Evolutionary conservation across 495 filamentous ascomycete species (phyloP), one percentile per base, ranked within the genome.

Genomic region (Lasiosphaeris hirsuta): DNA sequence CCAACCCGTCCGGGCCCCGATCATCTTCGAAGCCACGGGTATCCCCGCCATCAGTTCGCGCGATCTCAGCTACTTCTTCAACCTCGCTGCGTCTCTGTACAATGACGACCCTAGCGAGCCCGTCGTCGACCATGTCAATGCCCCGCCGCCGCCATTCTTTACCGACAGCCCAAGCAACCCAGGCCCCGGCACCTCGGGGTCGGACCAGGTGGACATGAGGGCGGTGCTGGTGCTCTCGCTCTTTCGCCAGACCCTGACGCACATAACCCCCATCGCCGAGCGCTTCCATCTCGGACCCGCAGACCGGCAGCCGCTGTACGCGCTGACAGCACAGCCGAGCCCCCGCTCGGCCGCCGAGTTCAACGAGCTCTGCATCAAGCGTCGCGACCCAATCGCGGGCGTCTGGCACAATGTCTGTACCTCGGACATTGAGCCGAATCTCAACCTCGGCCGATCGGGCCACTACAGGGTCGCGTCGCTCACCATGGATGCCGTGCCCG

Each of bases 221-320:
- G 51, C 51, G 7, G 30, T 30, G 5, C 51, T 54, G n/a, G 51
- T 54, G 13, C 37, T 54, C n/a, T 23, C 10, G 37, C 51, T 54
- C 36, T 54, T 54, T 38, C 51, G 51, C 37, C 51, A 54, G 33
- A 54, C 51, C n/a, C 37, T 9, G n/a, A 54, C 52, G 14, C 30
- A 46, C 39, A 41, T 41, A 40, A 10, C n/a, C 18, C 52, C 52
- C 41, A 37, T 55, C 41, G 19, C 52, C 23, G 52, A 55, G 52
- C 40, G 40, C 41, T 55, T 55, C 41, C 52, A 55, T 23, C 52
- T 55, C 52, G 52, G 52, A 4, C 40, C 52, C 13, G 52, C 52
- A 40, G 52, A 55, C 52, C 52, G 52, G 11, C 52, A 55, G 52
- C 52, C 52, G 30, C 52, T 55, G n/a, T 55, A 55, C 52, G n/a